Conservation (phyloP, 2,329 filamentous ascomycete genomes). For the Juglanconis sp. region DNA sequence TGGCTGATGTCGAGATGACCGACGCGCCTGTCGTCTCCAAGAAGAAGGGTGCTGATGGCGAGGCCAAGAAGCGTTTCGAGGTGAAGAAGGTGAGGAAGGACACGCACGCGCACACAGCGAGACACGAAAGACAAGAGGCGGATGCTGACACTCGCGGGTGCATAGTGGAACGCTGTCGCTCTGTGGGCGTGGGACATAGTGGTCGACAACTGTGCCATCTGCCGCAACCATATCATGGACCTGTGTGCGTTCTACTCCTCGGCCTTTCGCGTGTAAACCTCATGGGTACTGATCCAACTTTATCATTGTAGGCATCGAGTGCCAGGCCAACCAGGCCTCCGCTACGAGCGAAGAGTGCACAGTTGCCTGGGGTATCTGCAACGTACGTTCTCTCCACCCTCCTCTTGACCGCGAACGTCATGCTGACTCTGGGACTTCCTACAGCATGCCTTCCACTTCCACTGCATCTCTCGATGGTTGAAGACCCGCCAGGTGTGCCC, state of each 20-base stretch:
- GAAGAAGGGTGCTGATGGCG: constrained; percentile 43
- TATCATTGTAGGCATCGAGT: constrained; percentile 75
- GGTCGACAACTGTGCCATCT: constrained; percentile 99
- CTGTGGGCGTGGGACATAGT: constrained; percentile 99
- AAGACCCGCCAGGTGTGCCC: constrained; percentile 99
- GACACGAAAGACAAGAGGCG: constrained; percentile 1
- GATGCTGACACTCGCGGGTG: constrained; percentile 1
- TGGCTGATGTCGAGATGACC: constrained; percentile 97
- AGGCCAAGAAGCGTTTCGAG: constrained; percentile 92
- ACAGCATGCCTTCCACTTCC: constrained; percentile 98
- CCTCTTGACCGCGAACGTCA: neutral
- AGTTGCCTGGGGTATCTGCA: constrained; percentile 98
- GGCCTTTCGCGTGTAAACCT: neutral
- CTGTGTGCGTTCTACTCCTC: constrained; percentile 61
- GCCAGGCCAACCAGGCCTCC: constrained; percentile 96
- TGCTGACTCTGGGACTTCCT: constrained; percentile 31
- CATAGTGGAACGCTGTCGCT: constrained; percentile 94
- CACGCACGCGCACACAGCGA: neutral
- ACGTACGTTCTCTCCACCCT: constrained; percentile 59
- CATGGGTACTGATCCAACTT: neutral
- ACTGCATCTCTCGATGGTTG: constrained; percentile 98
- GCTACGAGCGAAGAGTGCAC: constrained; percentile 98
- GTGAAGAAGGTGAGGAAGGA: constrained; percentile 80
- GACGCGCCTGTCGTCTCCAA: constrained; percentile 68
- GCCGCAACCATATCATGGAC: constrained; percentile 99